These are phyloP conservation scores for Biancaea sappan DNA, from an alignment of 306 rosid species.

Conservation along the genomic window DNA sequence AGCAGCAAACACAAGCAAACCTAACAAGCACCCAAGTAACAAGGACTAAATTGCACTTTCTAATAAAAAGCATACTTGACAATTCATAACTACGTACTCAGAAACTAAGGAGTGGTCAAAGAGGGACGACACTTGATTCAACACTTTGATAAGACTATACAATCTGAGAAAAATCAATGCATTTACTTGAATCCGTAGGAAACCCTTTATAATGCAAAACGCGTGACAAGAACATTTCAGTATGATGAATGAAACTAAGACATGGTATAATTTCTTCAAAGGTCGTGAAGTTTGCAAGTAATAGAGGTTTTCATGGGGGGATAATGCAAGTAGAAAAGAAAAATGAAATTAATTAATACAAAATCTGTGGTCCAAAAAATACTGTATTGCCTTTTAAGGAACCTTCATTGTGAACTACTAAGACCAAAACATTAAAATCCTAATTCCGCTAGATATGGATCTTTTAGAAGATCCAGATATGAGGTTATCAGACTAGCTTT, in stretches of 20 bases:
- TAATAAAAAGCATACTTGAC: neutral
- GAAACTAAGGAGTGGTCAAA: neutral
- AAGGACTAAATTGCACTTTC: neutral
- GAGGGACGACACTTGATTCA: neutral
- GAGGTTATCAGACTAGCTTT: neutral
- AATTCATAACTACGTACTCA: neutral
- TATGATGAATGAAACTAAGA: neutral
- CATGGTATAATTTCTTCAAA: neutral
- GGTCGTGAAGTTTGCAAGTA: neutral
- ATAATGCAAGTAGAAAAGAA: neutral
- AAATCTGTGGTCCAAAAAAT: neutral
- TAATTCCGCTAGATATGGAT: neutral
- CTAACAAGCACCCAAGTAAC: neutral
- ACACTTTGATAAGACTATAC: neutral
- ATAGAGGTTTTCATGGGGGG: neutral
- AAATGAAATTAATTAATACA: neutral
- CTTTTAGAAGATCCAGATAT: neutral
- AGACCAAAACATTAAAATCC: neutral
- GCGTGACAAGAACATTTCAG: neutral
- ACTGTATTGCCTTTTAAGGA: neutral
- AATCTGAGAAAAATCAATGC: neutral
- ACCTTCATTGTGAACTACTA: neutral
- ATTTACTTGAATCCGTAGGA: neutral
- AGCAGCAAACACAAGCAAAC: neutral
- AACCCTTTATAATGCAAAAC: neutral